phyloP scores from a whole-genome alignment of 1,284 basidiomycete species.

The Tremellales sp. region DNA sequence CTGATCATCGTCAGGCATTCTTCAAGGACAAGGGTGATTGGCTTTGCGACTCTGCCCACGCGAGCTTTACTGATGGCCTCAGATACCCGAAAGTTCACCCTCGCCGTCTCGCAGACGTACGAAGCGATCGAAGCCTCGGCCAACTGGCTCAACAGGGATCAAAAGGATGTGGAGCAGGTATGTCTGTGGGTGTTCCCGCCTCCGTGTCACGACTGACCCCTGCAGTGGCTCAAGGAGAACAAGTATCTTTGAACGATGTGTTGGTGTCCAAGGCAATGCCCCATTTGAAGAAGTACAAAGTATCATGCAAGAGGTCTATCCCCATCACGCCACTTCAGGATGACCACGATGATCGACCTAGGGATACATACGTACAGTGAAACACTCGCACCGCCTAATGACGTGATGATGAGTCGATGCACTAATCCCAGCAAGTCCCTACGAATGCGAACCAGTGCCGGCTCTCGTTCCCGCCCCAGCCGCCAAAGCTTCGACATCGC shows the following conservation, averaged over 20 bases:
- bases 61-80: neutral
- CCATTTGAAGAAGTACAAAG: no score
- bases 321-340: no score
- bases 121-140: constrained; percentile 54
- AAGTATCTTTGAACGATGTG: constrained; percentile 34
- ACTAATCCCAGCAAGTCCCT: no score
- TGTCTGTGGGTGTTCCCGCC: constrained; percentile 9
- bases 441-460: no score
- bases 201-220: neutral
- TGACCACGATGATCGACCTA: neutral
- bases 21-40: constrained; percentile 54
- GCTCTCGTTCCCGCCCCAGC: neutral
- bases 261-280: no score
- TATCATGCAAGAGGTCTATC: no score
- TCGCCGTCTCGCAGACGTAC: constrained; percentile 53
- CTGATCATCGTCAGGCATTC: no score
- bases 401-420: neutral
- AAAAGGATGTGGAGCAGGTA: constrained; percentile 50
- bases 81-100: constrained; percentile 50
- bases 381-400: neutral
- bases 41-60: neutral
- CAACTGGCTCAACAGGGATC: constrained; percentile 54
- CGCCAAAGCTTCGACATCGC: neutral
- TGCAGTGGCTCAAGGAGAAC: constrained; percentile 58
- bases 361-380: neutral